Conservation (phyloP, 1,139 yeast species). For the Yamadazyma mexicana region DNA sequence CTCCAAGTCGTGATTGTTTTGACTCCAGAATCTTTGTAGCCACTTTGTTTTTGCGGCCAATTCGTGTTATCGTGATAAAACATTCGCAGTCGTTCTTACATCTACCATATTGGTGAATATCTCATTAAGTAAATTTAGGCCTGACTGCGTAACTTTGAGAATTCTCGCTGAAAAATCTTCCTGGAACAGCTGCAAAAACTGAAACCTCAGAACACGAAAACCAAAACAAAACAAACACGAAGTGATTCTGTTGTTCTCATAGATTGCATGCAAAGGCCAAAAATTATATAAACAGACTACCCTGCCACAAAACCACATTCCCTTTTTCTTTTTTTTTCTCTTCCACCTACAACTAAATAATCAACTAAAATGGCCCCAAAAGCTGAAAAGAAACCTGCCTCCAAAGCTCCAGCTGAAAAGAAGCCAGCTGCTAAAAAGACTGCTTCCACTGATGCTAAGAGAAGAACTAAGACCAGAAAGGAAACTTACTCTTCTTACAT, state of each 20-base stretch:
- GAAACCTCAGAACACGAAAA: neutral
- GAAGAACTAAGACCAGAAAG: slow-evolving; percentile 97
- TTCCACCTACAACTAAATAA: slow-evolving; percentile 3
- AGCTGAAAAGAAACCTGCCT: slow-evolving; percentile 98
- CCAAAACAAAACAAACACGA: slow-evolving; percentile 1
- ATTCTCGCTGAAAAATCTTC: neutral
- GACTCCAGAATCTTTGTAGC: neutral
- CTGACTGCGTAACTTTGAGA: slow-evolving; percentile 1
- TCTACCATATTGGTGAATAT: neutral
- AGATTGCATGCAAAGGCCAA: neutral
- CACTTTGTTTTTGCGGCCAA: slow-evolving; percentile 1
- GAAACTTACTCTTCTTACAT: slow-evolving; percentile 98
- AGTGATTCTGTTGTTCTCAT: neutral
- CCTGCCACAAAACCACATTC: neutral
- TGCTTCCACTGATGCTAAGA: slow-evolving; percentile 79
- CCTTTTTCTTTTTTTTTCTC: neutral
- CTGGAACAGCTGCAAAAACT: slow-evolving; percentile 1
- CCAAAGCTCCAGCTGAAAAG: slow-evolving; percentile 98
- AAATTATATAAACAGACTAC: slow-evolving; percentile 3
- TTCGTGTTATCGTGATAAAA: neutral
- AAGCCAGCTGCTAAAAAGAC: slow-evolving; percentile 97
- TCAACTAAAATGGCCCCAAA: slow-evolving; percentile 83
- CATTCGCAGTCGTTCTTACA: neutral
- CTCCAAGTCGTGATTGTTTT: neutral
- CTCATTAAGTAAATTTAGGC: neutral